A percentile compares a stretch with the other conserved stretches of the same genome.
Conservation (phyloP, 495 filamentous ascomycete species). For the Penicillium ucsense region DNA sequence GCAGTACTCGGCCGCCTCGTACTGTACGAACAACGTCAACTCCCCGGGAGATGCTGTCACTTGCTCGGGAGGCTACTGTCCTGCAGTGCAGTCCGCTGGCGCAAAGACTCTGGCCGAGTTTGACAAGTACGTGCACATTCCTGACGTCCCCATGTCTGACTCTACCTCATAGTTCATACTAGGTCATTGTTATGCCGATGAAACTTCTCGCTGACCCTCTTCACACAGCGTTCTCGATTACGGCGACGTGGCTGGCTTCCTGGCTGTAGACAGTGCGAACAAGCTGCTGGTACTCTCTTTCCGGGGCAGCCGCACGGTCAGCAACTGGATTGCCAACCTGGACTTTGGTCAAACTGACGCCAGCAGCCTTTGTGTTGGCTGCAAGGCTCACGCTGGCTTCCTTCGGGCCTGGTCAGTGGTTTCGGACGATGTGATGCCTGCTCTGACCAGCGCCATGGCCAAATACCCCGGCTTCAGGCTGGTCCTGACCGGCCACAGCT, state of each 20-base stretch:
- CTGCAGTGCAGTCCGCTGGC: slow-evolving; percentile 44
- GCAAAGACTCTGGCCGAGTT: slow-evolving; percentile 51
- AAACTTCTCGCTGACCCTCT: too few relatives aligned
- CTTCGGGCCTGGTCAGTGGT: slow-evolving; percentile 44
- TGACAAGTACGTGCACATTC: slow-evolving; percentile 39
- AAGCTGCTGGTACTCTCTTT: slow-evolving; percentile 57
- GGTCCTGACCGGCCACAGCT: slow-evolving; percentile 56
- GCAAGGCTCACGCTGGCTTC: slow-evolving; percentile 47
- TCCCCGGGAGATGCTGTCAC: slow-evolving; percentile 37
- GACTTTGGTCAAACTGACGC: slow-evolving; percentile 29
- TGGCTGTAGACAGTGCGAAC: slow-evolving; percentile 56
- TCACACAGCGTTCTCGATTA: slow-evolving; percentile 32
- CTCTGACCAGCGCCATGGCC: slow-evolving; percentile 20
- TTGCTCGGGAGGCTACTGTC: slow-evolving; percentile 52
- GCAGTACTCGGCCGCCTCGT: slow-evolving; percentile 61
- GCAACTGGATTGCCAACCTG: slow-evolving; percentile 59
- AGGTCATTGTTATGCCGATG: too few relatives aligned
- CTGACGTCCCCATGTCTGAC: not conserved
- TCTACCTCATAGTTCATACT: slow-evolving; percentile 2
- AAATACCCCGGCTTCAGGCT: slow-evolving; percentile 43
- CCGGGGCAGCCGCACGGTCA: slow-evolving; percentile 52
- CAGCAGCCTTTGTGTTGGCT: slow-evolving; percentile 29
- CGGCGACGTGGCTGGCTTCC: slow-evolving; percentile 58
- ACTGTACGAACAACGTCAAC: slow-evolving; percentile 49
- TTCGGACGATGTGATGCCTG: slow-evolving; percentile 27